phyloP scores from a whole-genome alignment of 129 eudicot genomes.

The Oenanthe sinensis region DNA sequence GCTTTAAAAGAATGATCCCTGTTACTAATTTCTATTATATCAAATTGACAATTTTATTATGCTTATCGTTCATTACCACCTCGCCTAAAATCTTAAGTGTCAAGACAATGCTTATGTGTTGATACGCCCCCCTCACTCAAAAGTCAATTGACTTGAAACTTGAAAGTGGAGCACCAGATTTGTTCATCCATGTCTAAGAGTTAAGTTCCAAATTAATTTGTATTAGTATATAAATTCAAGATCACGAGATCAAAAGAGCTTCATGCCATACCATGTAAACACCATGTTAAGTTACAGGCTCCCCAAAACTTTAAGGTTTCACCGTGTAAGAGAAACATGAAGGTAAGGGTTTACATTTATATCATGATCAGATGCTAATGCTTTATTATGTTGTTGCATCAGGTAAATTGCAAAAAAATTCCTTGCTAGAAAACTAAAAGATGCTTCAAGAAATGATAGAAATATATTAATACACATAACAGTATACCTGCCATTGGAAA shows the following conservation, averaged over 20 bases:
- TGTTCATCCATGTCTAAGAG: background rate
- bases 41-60: background rate
- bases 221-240: too few relatives aligned
- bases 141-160: background rate
- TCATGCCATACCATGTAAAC: too few relatives aligned
- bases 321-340: too few relatives aligned
- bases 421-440: background rate
- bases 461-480: background rate
- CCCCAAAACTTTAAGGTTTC: background rate
- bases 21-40: background rate
- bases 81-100: background rate
- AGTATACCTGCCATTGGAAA: conserved; percentile 77
- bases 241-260: background rate
- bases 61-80: background rate
- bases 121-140: background rate
- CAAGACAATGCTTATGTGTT: background rate
- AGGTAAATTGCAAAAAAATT: background rate
- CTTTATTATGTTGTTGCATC: background rate
- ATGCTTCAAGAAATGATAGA: background rate
- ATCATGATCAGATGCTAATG: too few relatives aligned
- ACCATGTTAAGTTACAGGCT: background rate
- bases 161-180: background rate
- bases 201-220: too few relatives aligned
- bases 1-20: too few relatives aligned
- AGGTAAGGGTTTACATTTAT: too few relatives aligned